Evolutionary conservation across 2,329 filamentous ascomycete species (phyloP).

Genomic region (Botryotinia calthae): DNA sequence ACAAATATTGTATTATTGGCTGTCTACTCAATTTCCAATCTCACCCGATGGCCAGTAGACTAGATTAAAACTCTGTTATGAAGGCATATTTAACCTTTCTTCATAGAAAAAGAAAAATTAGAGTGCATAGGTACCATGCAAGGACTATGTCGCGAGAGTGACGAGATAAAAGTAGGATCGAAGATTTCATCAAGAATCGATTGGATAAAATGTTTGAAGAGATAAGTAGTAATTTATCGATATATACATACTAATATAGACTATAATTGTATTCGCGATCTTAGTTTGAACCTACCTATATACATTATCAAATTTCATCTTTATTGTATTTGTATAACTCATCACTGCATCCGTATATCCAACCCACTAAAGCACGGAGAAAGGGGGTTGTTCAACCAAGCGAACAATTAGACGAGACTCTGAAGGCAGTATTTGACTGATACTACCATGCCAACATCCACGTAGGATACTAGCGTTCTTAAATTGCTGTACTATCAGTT

Average conservation of each 20-base stretch:
- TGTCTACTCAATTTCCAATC: not conserved
- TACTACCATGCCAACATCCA: not conserved
- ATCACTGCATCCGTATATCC: not conserved
- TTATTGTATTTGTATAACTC: too few species aligned
- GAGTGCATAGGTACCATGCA: rapidly evolving
- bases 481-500: not conserved
- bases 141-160: not conserved
- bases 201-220: not conserved
- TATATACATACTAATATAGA: not conserved
- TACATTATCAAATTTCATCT: too few species aligned
- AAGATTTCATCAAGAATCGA: not conserved
- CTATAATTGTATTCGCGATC: too few species aligned
- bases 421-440: not conserved
- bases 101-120: rapidly evolving
- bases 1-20: not conserved
- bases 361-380: not conserved
- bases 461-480: not conserved
- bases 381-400: not conserved
- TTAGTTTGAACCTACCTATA: too few species aligned
- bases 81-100: not conserved
- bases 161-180: not conserved
- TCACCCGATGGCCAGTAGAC: not conserved
- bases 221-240: not conserved
- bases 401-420: not conserved
- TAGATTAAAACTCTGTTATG: rapidly evolving